A percentile compares a stretch with the other conserved stretches of the same genome.
phyloP scores from a whole-genome alignment of 345 rosid genomes.

The Rhizophora mangle region DNA sequence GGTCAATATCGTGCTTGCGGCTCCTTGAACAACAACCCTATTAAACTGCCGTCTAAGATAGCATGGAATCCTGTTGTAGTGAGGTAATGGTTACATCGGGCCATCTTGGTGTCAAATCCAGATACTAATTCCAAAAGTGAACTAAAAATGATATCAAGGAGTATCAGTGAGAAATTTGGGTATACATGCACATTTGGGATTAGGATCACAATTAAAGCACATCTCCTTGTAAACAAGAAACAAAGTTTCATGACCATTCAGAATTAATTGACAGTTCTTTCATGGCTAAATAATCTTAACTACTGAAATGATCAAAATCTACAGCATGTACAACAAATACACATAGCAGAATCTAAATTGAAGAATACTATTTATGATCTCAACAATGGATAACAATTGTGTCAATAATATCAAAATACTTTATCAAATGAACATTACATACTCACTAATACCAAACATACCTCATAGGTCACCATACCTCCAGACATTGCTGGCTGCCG shows the following conservation, averaged over 20 bases:
- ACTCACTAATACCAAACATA: slow-evolving; percentile 17
- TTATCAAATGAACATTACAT: slow-evolving; percentile 9
- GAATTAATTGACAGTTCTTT: not conserved
- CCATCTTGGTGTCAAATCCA: not conserved
- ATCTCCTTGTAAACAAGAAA: slow-evolving; percentile 2
- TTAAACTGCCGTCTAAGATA: not conserved
- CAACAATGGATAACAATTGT: slow-evolving; percentile 2
- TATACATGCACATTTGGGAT: too few species aligned
- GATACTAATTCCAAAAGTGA: not conserved
- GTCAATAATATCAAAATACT: not conserved
- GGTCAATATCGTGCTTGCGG: not conserved
- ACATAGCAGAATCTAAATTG: not conserved
- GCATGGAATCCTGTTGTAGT: too few species aligned
- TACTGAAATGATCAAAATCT: not conserved
- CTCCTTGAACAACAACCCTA: not conserved
- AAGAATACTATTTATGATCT: too few species aligned
- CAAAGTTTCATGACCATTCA: not conserved
- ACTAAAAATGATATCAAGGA: not conserved
- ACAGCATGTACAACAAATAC: not conserved
- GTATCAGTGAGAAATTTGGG: too few species aligned
- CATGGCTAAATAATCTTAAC: not conserved
- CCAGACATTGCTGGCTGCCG: slow-evolving; percentile 54
- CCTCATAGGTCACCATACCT: slow-evolving; percentile 73
- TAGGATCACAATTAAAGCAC: too few species aligned
- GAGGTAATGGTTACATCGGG: too few species aligned